Evolutionary conservation across 202 grass and related monocot genomes (phyloP), one percentile per base, ranked within the genome.

Genomic region (Sporobolus alterniflorus): DNA sequence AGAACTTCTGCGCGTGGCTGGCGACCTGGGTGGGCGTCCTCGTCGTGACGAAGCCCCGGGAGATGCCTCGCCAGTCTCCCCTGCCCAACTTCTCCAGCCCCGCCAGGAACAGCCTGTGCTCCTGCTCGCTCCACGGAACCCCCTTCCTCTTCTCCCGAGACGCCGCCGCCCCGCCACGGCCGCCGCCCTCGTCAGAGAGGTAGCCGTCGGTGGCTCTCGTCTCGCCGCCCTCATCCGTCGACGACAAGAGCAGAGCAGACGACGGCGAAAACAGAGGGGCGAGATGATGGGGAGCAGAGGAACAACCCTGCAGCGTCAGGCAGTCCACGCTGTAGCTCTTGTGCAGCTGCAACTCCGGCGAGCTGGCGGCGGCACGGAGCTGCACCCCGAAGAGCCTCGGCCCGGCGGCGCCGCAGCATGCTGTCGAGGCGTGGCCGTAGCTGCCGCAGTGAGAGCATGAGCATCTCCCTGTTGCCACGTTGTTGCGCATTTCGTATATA

Each of bases 1-100:
- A 95, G 50, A 92, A 90, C 39, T 95, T 95, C 69, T 95, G 93
- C 6, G 93, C 93, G 72, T 95, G 93, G 80, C 93, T 95, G 22
- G 93, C 88, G 5, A 95, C 93, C 63, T 95, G 90, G 3, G 84
- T 95, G 28, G 93, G 93, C 26, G 93, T 92, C 48, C 90, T 87
- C 26, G 93, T 90, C 28, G 82, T 95, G 39, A 95, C 93, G 71
- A 84, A 95, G 51, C 61, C 85, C 72, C 88, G 52, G 15, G 90
- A 95, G 75, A 95, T 95, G 84, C 93, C 93, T 69, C 93, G 70
- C 93, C 93, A 95, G 42, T 95, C 93, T 36, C 93, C 93, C 60
- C 87, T 92, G n/a, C 93, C 93, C 25, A 92, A 85, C 64, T 75
- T 95, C 65, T 95, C 79, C 5, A 95, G 86, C 20, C 93, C 93